Percentiles rank a stretch among this genome's conserved stretches.
phyloP scores from a whole-genome alignment of 768 basidiomycete species.

The Albatrellus ellisii region DNA sequence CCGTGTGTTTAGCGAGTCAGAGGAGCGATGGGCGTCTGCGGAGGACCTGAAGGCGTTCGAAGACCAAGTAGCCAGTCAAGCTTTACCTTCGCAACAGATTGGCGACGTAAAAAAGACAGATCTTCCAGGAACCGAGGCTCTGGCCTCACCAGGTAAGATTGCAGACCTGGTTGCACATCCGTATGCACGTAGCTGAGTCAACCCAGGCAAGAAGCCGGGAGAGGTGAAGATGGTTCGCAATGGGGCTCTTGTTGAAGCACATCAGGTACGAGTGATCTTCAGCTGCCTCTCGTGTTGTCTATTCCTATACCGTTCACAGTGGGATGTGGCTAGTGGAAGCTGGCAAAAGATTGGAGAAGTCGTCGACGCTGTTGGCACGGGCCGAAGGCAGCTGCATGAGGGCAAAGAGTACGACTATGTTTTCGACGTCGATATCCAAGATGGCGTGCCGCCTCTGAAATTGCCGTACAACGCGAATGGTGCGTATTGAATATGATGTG shows the following conservation, averaged over 20 bases:
- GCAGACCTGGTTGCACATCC: neutral
- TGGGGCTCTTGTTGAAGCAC: slow-evolving; percentile 72
- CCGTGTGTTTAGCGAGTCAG: slow-evolving; percentile 68
- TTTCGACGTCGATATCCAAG: slow-evolving; percentile 95
- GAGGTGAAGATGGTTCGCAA: slow-evolving; percentile 88
- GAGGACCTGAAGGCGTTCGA: slow-evolving; percentile 60
- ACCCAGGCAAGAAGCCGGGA: slow-evolving; percentile 77
- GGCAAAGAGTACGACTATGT: slow-evolving; percentile 98
- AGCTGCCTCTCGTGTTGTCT: neutral
- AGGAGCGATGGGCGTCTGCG: slow-evolving; percentile 60
- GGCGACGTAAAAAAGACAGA: slow-evolving; percentile 87
- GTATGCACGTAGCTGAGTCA: neutral
- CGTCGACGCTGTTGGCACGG: slow-evolving; percentile 84
- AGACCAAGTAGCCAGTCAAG: slow-evolving; percentile 59
- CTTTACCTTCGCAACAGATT: slow-evolving; percentile 75
- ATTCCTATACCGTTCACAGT: slow-evolving; percentile 31
- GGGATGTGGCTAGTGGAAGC: slow-evolving; percentile 50
- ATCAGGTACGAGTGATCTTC: slow-evolving; percentile 47
- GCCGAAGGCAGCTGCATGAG: slow-evolving; percentile 82
- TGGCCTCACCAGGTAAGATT: slow-evolving; percentile 56
- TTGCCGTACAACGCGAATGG: slow-evolving; percentile 87
- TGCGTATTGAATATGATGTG: slow-evolving; percentile 19
- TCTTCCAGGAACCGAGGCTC: slow-evolving; percentile 74
- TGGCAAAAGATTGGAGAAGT: slow-evolving; percentile 98
- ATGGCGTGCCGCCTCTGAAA: slow-evolving; percentile 85